Conservation (phyloP, 495 filamentous ascomycete genomes). For the Hypoxylon lienhwacheense region DNA sequence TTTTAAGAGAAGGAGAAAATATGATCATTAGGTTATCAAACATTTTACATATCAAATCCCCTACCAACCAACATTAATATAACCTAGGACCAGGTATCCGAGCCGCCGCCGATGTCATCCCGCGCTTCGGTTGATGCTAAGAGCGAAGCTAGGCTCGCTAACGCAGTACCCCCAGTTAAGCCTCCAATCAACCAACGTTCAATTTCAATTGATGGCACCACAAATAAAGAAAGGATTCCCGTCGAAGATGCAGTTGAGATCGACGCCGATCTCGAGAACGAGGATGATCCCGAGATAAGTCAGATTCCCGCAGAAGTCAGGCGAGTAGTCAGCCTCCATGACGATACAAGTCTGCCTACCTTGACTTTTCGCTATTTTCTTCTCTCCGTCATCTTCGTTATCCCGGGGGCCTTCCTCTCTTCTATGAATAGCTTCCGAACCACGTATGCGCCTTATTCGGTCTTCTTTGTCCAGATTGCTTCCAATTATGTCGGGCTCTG, state of each 20-base stretch:
- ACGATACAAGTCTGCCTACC: slow-evolving; percentile 55
- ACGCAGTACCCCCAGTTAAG: slow-evolving; percentile 17
- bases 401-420: slow-evolving; percentile 56
- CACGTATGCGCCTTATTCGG: slow-evolving; percentile 57
- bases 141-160: slow-evolving; percentile 30
- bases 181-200: slow-evolving; percentile 22
- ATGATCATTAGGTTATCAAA: not conserved
- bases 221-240: slow-evolving; percentile 20
- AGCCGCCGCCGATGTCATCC: slow-evolving; percentile 27
- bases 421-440: slow-evolving; percentile 59
- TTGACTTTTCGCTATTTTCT: slow-evolving; percentile 61
- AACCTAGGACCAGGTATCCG: not conserved
- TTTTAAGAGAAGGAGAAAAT: too few species aligned
- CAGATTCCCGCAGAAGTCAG: slow-evolving; percentile 55
- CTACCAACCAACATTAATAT: not conserved
- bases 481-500: slow-evolving; percentile 59
- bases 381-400: slow-evolving; percentile 54
- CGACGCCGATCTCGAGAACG: slow-evolving; percentile 37
- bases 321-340: slow-evolving; percentile 54
- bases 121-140: slow-evolving; percentile 17
- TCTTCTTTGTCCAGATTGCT: slow-evolving; percentile 62
- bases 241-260: slow-evolving; percentile 43
- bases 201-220: not conserved
- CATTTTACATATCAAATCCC: too few species aligned
- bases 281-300: slow-evolving; percentile 52